phyloP scores from a whole-genome alignment of 257 asterid genomes.

The Petunia secreta region DNA sequence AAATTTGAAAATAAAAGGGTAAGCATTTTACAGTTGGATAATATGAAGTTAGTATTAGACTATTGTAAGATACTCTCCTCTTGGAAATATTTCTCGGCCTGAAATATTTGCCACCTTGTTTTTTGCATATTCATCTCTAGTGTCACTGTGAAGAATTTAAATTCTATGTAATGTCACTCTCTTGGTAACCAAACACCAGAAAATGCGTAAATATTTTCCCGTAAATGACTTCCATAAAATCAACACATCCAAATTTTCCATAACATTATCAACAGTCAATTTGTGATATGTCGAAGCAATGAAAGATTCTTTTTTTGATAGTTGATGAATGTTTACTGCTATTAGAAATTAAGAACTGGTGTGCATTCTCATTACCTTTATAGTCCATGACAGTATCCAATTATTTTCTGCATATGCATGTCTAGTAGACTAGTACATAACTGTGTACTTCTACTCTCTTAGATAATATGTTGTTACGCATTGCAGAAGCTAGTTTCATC shows the following conservation, averaged over 20 bases:
- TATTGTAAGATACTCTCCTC: background rate
- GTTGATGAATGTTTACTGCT: background rate
- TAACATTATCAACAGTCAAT: background rate
- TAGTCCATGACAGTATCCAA: background rate
- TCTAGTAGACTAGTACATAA: too few relatives aligned
- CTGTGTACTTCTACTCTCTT: background rate
- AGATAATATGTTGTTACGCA: background rate
- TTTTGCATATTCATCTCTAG: too few relatives aligned
- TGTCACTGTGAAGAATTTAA: too few relatives aligned
- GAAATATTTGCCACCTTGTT: too few relatives aligned
- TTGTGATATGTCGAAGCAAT: background rate
- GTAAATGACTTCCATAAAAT: too few relatives aligned
- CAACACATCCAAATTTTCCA: background rate
- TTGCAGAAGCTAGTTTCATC: conserved; percentile 42
- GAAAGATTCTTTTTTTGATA: background rate
- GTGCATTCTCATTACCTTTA: too few relatives aligned
- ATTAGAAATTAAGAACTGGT: too few relatives aligned
- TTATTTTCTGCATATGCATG: background rate
- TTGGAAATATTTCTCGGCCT: background rate
- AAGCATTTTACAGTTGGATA: background rate
- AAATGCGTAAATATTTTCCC: too few relatives aligned
- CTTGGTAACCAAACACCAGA: too few relatives aligned
- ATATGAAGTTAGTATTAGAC: background rate
- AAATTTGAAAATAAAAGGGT: background rate
- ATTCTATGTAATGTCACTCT: too few relatives aligned